Base-by-base conservation (phyloP, 768 basidiomycete species). In the Mycena vitilis region DNA sequence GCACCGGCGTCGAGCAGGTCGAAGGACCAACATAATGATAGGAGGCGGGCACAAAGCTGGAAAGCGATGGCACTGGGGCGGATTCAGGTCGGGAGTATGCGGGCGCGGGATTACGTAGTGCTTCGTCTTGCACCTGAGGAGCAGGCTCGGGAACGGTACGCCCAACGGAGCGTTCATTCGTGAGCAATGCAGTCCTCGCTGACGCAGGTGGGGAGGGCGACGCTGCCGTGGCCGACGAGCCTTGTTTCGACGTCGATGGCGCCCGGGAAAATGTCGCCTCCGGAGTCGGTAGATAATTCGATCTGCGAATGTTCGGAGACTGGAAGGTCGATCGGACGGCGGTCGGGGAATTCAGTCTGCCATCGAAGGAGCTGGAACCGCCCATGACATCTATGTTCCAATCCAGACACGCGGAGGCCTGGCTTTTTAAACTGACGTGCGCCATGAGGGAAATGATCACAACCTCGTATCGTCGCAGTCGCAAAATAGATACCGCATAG, bases 401-500 rank as follows among this genome's bases (percentile, higher is more conserved):
- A 63, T 88, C 86, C 34, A 89, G 73, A 45, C 83, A 82, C 8
- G 80, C 73, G 0, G 88, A 86, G 0, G 89, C 89, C 59, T 90
- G 89, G 25, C 80, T 80, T 66, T 83, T 87, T 40, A 91, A 78
- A 67, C 82, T 86, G n/a, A 76, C 71, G 49, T 87, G 83, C 5
- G 80, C 75, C 10, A 75, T 48, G 34, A 79, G 82, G n/a, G 82
- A 81, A 53, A 91, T 77, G 34, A 91, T 68, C 53, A 90, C 78
- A 40, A 91, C 83, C 18, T 80, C 78, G 74, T 88, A 89, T 52
- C 79, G 78, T 65, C 89, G 84, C 58, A 87, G 81, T 38, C 86
- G 84, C 54, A 92, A 78, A 44, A 81, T 80, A 1, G 90, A 86
- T 52, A 90, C 76, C n/a, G 86, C 86, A 73, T 90, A 91, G 5